Percentiles rank a stretch among this genome's conserved stretches.
phyloP scores from a whole-genome alignment of 2,329 filamentous ascomycete genomes.

The Cladosporium sp. region DNA sequence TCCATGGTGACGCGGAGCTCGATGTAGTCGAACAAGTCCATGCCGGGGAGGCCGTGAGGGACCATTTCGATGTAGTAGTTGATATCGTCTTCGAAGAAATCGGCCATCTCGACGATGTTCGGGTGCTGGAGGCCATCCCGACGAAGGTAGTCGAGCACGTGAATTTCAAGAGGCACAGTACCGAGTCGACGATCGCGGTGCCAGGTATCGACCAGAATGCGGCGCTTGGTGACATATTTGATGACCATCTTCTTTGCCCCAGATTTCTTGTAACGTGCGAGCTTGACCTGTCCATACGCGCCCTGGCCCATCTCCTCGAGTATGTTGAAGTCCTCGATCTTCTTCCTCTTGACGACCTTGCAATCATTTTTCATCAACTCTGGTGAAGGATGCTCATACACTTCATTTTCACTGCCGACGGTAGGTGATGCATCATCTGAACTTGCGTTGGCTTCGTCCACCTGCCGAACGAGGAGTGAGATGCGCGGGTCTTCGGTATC shows the following conservation, averaged over 20 bases:
- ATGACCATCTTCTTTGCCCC: slow-evolving; percentile 82
- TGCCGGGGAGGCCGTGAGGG: slow-evolving; percentile 90
- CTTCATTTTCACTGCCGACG: slow-evolving; percentile 31
- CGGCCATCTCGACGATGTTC: slow-evolving; percentile 69
- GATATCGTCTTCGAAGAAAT: slow-evolving; percentile 72
- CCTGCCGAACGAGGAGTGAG: slow-evolving; percentile 53
- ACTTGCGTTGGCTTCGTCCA: slow-evolving; percentile 32
- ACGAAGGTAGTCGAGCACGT: slow-evolving; percentile 90
- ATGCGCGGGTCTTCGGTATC: slow-evolving; percentile 41
- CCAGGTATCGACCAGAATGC: slow-evolving; percentile 98
- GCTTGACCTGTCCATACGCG: slow-evolving; percentile 95
- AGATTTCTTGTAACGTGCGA: slow-evolving; percentile 77
- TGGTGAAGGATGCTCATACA: slow-evolving; percentile 41
- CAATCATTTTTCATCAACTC: slow-evolving; percentile 35
- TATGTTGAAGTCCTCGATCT: slow-evolving; percentile 85
- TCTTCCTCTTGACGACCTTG: slow-evolving; percentile 63
- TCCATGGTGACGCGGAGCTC: slow-evolving; percentile 96
- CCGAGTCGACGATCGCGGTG: slow-evolving; percentile 89
- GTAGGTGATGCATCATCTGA: slow-evolving; percentile 16
- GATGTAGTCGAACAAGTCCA: slow-evolving; percentile 99
- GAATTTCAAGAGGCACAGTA: slow-evolving; percentile 94
- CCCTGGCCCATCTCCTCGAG: slow-evolving; percentile 98
- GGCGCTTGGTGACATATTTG: slow-evolving; percentile 96
- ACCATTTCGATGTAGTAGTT: slow-evolving; percentile 99
- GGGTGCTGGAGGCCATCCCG: slow-evolving; percentile 65